phyloP scores from a whole-genome alignment of 768 basidiomycete genomes.

The Serendipita indica region DNA sequence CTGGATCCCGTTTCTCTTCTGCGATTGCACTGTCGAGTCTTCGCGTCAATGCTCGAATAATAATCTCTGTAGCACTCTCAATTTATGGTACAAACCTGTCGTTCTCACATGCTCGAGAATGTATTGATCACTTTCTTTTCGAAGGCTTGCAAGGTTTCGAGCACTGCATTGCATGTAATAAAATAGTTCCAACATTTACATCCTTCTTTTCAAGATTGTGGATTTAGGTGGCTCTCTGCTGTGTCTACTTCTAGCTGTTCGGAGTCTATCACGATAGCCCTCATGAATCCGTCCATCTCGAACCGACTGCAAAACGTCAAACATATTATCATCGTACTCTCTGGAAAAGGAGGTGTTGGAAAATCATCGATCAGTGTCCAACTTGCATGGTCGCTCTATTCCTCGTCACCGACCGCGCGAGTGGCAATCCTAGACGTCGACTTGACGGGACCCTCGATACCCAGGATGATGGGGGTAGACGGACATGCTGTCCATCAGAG shows the following conservation, averaged over 20 bases:
- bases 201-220: too few relatives aligned
- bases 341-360: slow-evolving; percentile 93
- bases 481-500: slow-evolving; percentile 82
- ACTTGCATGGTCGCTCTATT: slow-evolving; percentile 74
- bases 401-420: slow-evolving; percentile 45
- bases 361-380: slow-evolving; percentile 95
- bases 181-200: too few relatives aligned
- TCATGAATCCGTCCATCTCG: slow-evolving; percentile 38
- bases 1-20: not conserved
- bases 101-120: not conserved
- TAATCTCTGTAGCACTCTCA: not conserved
- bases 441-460: slow-evolving; percentile 87
- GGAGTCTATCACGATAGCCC: not conserved
- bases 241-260: not conserved
- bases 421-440: slow-evolving; percentile 91
- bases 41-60: slow-evolving; percentile 1
- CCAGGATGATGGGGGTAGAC: slow-evolving; percentile 87
- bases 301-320: slow-evolving; percentile 59
- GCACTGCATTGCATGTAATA: too few relatives aligned
- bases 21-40: not conserved
- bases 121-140: not conserved
- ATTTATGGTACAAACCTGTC: not conserved
- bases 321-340: slow-evolving; percentile 81
- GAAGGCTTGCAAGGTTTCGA: not conserved
- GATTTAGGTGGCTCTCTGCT: too few relatives aligned